Conservation (phyloP, 495 filamentous ascomycete species). For the Hypoxylon subgilvum region DNA sequence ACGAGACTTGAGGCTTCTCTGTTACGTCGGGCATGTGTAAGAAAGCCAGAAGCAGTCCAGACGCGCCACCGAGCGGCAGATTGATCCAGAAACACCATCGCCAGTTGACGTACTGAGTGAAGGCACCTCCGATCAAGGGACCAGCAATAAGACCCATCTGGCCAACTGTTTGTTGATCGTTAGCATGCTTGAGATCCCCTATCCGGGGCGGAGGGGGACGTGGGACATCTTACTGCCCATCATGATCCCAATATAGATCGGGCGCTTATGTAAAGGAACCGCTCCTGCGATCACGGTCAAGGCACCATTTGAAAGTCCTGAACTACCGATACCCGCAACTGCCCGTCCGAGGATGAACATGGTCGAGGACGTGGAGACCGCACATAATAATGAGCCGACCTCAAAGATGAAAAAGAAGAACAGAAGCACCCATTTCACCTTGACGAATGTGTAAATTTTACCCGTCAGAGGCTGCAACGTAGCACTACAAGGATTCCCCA, state of each 20-base stretch:
- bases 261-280: constrained; percentile 54
- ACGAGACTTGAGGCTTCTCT: constrained; percentile 29
- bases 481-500: constrained; percentile 34
- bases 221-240: constrained; percentile 32
- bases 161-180: constrained; percentile 27
- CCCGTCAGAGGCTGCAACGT: constrained; percentile 57
- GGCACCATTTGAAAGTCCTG: constrained; percentile 59
- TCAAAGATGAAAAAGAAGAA: constrained; percentile 55
- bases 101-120: constrained; percentile 64
- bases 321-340: constrained; percentile 58
- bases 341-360: constrained; percentile 62
- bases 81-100: constrained; percentile 71
- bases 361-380: constrained; percentile 53
- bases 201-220: neutral
- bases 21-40: constrained; percentile 53
- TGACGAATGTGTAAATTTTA: constrained; percentile 56
- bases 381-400: constrained; percentile 61
- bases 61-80: constrained; percentile 62
- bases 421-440: constrained; percentile 54
- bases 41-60: constrained; percentile 49
- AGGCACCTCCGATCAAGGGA: constrained; percentile 66
- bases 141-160: constrained; percentile 49
- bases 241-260: constrained; percentile 40
- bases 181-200: neutral
- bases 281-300: constrained; percentile 58